These are phyloP conservation scores for Penicillium simplicissimum DNA, from an alignment of 495 filamentous ascomycete species.

Conservation along the genomic window DNA sequence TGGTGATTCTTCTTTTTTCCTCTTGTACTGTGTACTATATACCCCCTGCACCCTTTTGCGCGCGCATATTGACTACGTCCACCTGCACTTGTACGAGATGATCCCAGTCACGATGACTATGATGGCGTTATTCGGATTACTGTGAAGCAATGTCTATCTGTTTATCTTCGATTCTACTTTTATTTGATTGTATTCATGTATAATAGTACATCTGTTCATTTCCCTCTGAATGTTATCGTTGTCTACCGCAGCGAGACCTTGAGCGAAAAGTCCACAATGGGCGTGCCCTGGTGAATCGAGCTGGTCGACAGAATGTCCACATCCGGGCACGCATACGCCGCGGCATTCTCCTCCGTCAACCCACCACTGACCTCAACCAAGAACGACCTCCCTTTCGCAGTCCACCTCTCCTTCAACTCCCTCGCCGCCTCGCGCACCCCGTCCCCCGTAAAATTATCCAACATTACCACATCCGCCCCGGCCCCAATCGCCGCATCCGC, in stretches of 20 bases:
- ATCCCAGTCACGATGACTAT: slow-evolving; percentile 25
- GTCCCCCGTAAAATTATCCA: slow-evolving; percentile 87
- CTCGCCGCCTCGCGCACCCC: slow-evolving; percentile 70
- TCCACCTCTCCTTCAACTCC: slow-evolving; percentile 76
- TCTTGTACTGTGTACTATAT: slow-evolving; percentile 21
- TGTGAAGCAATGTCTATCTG: slow-evolving; percentile 10
- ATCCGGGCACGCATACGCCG: slow-evolving; percentile 77
- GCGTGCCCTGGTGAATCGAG: slow-evolving; percentile 92
- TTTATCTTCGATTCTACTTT: slow-evolving; percentile 16
- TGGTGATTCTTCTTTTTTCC: slow-evolving; percentile 10
- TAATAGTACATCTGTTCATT: slow-evolving; percentile 8
- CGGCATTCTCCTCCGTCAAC: slow-evolving; percentile 80
- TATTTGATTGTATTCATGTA: neutral
- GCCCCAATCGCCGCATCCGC: slow-evolving; percentile 88
- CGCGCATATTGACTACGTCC: slow-evolving; percentile 16
- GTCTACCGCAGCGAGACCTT: slow-evolving; percentile 64
- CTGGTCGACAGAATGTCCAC: slow-evolving; percentile 95
- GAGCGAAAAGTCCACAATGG: slow-evolving; percentile 91
- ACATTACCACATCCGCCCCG: slow-evolving; percentile 93
- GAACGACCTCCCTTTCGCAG: slow-evolving; percentile 58
- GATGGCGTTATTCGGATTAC: slow-evolving; percentile 19
- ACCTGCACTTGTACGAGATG: slow-evolving; percentile 19
- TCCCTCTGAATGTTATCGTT: neutral
- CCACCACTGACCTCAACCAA: slow-evolving; percentile 92
- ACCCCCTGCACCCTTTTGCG: slow-evolving; percentile 9